phyloP scores from a whole-genome alignment of 164 flowering plant genomes.

The Chimonanthus praecox region DNA sequence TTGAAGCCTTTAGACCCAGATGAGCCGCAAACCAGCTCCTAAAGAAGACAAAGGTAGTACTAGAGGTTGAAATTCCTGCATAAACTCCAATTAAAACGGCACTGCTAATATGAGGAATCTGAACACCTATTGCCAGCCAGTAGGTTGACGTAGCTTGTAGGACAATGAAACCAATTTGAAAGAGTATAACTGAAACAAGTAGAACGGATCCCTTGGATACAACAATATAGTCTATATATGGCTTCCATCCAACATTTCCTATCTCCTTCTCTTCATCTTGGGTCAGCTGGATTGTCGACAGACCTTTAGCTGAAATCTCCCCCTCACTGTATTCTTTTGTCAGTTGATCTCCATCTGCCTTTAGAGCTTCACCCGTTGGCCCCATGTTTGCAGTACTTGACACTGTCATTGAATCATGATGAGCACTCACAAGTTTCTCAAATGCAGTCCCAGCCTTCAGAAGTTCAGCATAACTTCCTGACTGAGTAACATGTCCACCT shows the following conservation, averaged over 20 bases:
- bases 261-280: conserved; percentile 66
- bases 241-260: conserved; percentile 72
- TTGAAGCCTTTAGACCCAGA: conserved; percentile 70
- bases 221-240: conserved; percentile 59
- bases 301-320: conserved; percentile 34
- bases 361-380: conserved; percentile 9
- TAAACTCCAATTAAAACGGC: conserved; percentile 55
- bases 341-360: neutral
- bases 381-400: conserved; percentile 17
- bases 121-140: conserved; percentile 71
- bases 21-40: conserved; percentile 47
- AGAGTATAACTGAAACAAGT: conserved; percentile 16
- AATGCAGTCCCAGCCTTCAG: conserved; percentile 57
- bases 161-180: conserved; percentile 42
- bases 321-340: conserved; percentile 25
- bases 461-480: conserved; percentile 66
- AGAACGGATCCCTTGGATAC: conserved; percentile 46
- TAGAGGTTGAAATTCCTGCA: conserved; percentile 40
- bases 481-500: conserved; percentile 55
- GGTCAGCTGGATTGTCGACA: conserved; percentile 49
- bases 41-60: conserved; percentile 47
- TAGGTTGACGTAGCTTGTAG: conserved; percentile 63
- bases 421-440: conserved; percentile 77
- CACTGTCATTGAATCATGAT: conserved; percentile 45
- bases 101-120: conserved; percentile 36